Conservation (phyloP, 1,139 yeast genomes). For the Zygoascus sp. region DNA sequence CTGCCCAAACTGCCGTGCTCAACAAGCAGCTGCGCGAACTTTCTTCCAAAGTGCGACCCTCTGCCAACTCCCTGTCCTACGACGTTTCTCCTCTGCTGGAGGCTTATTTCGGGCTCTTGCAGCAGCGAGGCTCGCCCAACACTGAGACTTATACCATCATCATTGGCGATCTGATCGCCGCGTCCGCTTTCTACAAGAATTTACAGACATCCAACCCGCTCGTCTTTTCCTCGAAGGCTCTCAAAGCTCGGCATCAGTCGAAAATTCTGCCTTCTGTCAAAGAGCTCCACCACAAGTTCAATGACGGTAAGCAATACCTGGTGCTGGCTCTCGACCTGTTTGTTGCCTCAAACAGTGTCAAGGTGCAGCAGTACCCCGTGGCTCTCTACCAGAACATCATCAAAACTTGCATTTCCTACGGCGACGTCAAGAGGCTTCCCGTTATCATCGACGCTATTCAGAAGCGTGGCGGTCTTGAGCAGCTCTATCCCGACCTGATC, state of each 20-base stretch:
- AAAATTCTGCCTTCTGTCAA: constrained; percentile 9
- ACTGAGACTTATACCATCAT: constrained; percentile 32
- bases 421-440: constrained; percentile 15
- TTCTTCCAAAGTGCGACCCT: neutral
- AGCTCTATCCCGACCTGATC: constrained; percentile 16
- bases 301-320: constrained; percentile 23
- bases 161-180: constrained; percentile 26
- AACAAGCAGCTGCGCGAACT: constrained; percentile 1
- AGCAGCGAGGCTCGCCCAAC: constrained; percentile 25
- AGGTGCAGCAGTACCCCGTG: constrained; percentile 20
- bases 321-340: constrained; percentile 30
- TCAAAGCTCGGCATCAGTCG: constrained; percentile 7
- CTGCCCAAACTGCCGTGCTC: neutral
- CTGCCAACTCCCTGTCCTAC: constrained; percentile 7
- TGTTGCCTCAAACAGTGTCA: constrained; percentile 28
- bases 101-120: constrained; percentile 32
- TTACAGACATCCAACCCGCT: neutral
- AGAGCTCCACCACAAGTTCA: constrained; percentile 14
- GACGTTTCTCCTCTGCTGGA: constrained; percentile 27
- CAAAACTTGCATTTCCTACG: constrained; percentile 19
- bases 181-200: constrained; percentile 21
- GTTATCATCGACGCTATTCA: constrained; percentile 15
- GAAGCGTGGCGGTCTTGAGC: constrained; percentile 2
- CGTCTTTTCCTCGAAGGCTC: constrained; percentile 1
- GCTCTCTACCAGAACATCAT: constrained; percentile 21